Conservation (phyloP, 768 basidiomycete genomes). For the Naganishia kalamii region DNA sequence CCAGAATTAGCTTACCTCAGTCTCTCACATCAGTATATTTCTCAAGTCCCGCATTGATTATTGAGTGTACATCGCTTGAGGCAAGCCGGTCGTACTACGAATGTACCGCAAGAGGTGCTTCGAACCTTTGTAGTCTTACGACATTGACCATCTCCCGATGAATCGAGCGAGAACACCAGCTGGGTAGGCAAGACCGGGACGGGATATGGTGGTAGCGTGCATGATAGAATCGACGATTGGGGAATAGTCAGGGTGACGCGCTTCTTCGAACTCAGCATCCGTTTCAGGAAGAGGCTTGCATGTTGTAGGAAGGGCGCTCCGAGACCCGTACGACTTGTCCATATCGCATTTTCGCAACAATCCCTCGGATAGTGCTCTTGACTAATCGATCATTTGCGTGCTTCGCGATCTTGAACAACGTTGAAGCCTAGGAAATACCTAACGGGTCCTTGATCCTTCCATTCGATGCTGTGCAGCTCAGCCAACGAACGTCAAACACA, state of each 20-base stretch:
- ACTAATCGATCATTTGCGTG: conserved; percentile 9
- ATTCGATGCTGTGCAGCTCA: too few relatives aligned
- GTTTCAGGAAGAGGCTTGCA: conserved; percentile 19
- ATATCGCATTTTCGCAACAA: conserved; percentile 11
- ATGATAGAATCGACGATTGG: not conserved
- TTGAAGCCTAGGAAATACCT: conserved; percentile 12
- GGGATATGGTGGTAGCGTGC: conserved; percentile 10
- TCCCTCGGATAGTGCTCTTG: conserved; percentile 21
- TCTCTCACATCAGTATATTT: too few relatives aligned
- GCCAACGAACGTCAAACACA: too few relatives aligned
- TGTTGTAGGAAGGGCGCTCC: conserved; percentile 17
- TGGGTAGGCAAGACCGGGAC: conserved; percentile 25
- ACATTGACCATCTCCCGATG: conserved; percentile 14
- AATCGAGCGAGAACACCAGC: conserved; percentile 20
- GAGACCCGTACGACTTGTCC: not conserved
- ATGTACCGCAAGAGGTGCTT: conserved; percentile 27
- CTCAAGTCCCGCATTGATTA: too few relatives aligned
- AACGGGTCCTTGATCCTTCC: not conserved
- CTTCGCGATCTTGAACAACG: conserved; percentile 18
- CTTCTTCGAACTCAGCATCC: conserved; percentile 21
- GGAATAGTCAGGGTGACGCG: conserved; percentile 5
- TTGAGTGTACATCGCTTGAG: too few relatives aligned
- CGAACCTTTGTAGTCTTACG: conserved; percentile 22
- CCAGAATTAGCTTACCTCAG: too few relatives aligned
- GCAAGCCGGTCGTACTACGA: conserved; percentile 7